Base-by-base conservation (phyloP, 305 asterid species). In the Caryopteris hybrid region DNA sequence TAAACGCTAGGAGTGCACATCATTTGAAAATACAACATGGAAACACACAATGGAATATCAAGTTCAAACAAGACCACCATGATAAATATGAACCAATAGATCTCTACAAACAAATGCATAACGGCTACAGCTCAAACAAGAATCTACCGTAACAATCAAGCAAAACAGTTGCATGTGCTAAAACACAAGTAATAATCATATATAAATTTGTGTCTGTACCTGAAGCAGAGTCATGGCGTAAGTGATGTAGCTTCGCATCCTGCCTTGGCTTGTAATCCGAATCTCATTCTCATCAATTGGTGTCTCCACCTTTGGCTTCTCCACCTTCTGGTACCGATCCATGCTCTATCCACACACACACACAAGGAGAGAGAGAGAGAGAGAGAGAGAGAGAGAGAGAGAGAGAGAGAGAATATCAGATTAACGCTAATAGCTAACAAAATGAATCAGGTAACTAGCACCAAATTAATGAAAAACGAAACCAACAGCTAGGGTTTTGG, bases 291-390 rank as follows among this genome's bases (percentile, higher is more conserved):
- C 96, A 51, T 81, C 88, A 75, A 92, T 90, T 7, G 97, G 90
- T 5, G 95, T 80, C 56, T 88, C 96, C 31, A 63, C 87, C 87
- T 76, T 92, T 20, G 97, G 93, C 84, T 88, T 90, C 93, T 92
- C 98, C 54, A 92, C 97, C 86, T 76, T 76, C 72, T 85, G 95
- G 91, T 92, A 92, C 68, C 98, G 96, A 92, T 92, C 96, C 98
- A 92, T 92, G 63, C 78, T 66, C 79, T 54, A 41, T 22, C 33
- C 25, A n/a, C n/a, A n/a, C n/a, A n/a, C n/a, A n/a, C n/a, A n/a
- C n/a, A n/a, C n/a, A n/a, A n/a, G n/a, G n/a, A n/a, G n/a, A n/a
- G n/a, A n/a, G n/a, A n/a, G n/a, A n/a, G n/a, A n/a, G n/a, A n/a
- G n/a, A n/a, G n/a, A n/a, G n/a, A 1, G 39, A 59, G 33, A 33